phyloP scores from a whole-genome alignment of 306 rosid genomes.

The Crataegus laevigata region DNA sequence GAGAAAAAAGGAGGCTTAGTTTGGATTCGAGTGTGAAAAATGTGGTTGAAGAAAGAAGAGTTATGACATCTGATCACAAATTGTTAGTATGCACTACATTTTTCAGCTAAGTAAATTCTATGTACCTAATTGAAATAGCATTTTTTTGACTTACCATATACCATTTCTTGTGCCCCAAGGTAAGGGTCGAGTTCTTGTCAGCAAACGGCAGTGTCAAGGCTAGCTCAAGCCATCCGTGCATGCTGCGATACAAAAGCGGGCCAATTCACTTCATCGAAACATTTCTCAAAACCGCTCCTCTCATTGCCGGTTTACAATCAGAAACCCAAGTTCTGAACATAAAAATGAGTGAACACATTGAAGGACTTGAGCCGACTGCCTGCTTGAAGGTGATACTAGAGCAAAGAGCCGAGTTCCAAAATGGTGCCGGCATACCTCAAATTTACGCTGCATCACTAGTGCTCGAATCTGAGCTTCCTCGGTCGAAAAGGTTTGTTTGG shows the following conservation, averaged over 20 bases:
- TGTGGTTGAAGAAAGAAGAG: not conserved
- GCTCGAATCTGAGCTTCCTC: slow-evolving; percentile 17
- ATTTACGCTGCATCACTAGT: slow-evolving; percentile 1
- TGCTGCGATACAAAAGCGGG: slow-evolving; percentile 20
- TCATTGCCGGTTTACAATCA: slow-evolving; percentile 17
- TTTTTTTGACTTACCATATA: not conserved
- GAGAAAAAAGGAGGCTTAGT: not conserved
- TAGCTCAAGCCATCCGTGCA: slow-evolving; percentile 19
- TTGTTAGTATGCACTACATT: too few species aligned
- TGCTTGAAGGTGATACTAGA: slow-evolving; percentile 20
- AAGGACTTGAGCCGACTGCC: slow-evolving; percentile 12
- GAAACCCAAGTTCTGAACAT: slow-evolving; percentile 21
- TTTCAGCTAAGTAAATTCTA: not conserved
- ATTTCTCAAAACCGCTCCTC: slow-evolving; percentile 12
- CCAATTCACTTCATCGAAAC: slow-evolving; percentile 2
- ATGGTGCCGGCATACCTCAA: slow-evolving; percentile 13
- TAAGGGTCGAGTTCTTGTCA: slow-evolving; percentile 22
- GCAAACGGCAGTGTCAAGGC: slow-evolving; percentile 16
- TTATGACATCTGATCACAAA: not conserved
- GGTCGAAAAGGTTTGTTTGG: slow-evolving; percentile 6
- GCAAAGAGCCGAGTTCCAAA: slow-evolving; percentile 14
- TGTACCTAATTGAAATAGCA: not conserved
- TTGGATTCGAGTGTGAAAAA: not conserved
- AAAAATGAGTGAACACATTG: not conserved
- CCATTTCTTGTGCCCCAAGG: slow-evolving; percentile 9